Conservation (phyloP, 106 monocot genomes). For the Dendrobium chrysotoxum region DNA sequence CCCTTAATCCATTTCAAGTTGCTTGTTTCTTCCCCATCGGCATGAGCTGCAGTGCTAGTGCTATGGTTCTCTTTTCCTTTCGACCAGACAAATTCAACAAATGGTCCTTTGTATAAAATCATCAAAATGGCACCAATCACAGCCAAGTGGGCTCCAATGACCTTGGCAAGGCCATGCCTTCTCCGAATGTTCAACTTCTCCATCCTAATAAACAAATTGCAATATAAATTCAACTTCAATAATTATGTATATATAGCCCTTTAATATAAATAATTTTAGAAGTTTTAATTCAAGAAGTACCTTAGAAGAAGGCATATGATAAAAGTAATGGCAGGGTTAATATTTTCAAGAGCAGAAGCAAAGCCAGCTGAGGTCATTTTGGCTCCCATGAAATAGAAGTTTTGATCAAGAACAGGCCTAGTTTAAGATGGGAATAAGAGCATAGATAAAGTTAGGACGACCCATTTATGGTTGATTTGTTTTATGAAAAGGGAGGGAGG, state of each 20-base stretch:
- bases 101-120: slow-evolving; percentile 69
- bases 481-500: not conserved
- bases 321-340: slow-evolving; percentile 77
- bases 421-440: not conserved
- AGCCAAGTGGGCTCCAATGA: slow-evolving; percentile 50
- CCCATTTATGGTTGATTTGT: too few species aligned
- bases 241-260: not conserved
- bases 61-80: slow-evolving; percentile 21
- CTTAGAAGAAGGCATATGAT: slow-evolving; percentile 52
- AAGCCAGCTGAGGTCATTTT: slow-evolving; percentile 67
- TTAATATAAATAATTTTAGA: too few species aligned
- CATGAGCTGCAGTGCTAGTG: not conserved
- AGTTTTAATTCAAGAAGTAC: slow-evolving; percentile 12
- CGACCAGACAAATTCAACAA: slow-evolving; percentile 43
- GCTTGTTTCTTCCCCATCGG: not conserved
- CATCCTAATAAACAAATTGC: slow-evolving; percentile 25
- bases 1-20: slow-evolving; percentile 41
- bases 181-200: slow-evolving; percentile 51
- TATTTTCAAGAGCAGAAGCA: slow-evolving; percentile 50
- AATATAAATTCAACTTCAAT: not conserved
- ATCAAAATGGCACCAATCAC: slow-evolving; percentile 65
- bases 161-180: slow-evolving; percentile 50
- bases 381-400: slow-evolving; percentile 72
- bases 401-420: slow-evolving; percentile 85
- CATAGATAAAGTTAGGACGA: not conserved